These are phyloP conservation scores for Penicillium sp. DNA, from an alignment of 2,329 filamentous ascomycete genomes.

Conservation along the genomic window DNA sequence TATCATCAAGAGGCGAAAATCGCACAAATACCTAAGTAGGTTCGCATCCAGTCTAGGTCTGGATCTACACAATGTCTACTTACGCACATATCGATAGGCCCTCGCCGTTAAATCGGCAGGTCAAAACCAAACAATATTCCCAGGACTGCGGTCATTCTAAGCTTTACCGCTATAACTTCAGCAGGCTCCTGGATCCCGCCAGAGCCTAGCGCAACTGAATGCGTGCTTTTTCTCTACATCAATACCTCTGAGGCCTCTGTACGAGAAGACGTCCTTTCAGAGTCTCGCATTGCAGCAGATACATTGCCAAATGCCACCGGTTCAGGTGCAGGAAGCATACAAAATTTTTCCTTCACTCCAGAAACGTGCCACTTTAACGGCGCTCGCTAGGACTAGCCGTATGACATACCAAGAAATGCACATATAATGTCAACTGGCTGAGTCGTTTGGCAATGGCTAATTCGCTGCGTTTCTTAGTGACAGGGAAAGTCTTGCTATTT, in stretches of 20 bases:
- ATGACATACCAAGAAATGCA: conserved; percentile 14
- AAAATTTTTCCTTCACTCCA: conserved; percentile 18
- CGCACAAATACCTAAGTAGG: not conserved
- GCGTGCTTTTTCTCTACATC: conserved; percentile 27
- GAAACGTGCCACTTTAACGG: conserved; percentile 26
- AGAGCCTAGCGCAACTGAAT: conserved; percentile 25
- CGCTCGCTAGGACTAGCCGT: conserved; percentile 6
- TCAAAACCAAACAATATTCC: too few relatives aligned
- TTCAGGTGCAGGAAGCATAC: not conserved
- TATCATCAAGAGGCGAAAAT: conserved; percentile 27
- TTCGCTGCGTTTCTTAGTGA: conserved; percentile 19
- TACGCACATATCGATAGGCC: too few relatives aligned
- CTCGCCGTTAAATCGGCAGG: too few relatives aligned
- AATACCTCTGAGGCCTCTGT: conserved; percentile 23
- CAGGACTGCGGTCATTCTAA: conserved; percentile 17
- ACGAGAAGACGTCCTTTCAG: conserved; percentile 17
- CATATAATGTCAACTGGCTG: conserved; percentile 23
- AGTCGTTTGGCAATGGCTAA: conserved; percentile 23
- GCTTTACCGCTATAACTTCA: conserved; percentile 26
- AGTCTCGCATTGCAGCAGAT: conserved; percentile 13
- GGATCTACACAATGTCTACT: too few relatives aligned
- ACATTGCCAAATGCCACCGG: conserved; percentile 16
- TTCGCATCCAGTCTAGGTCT: too few relatives aligned
- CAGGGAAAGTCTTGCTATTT: conserved; percentile 19
- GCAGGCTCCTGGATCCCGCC: conserved; percentile 13